Evolutionary conservation across 2,329 filamentous ascomycete species (phyloP), one percentile per base, ranked within the genome.

Genomic region (Akanthomyces muscarius): DNA sequence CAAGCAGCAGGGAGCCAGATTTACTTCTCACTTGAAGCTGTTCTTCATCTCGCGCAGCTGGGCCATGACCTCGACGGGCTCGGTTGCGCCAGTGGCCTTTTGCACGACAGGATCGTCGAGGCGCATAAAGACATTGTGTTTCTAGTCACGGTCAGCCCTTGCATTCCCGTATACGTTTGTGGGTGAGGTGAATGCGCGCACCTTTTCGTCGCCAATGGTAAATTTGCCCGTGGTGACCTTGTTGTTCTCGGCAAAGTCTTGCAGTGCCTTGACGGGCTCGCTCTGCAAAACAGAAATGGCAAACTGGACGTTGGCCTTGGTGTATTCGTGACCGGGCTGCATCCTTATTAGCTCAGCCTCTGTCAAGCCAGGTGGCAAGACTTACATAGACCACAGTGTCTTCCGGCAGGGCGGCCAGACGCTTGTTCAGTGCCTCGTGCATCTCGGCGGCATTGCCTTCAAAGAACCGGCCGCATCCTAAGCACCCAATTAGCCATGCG

Each of bases 41-140:
- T 96, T 93, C 86, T 98, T 99, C 89, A 96, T 88, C 76, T 96
- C 91, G 61, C 95, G 83, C 70, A 98, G 78, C 70, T 88, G 88
- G 38, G 83, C 84, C 90, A 99, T 97, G 18, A 97, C 92, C 56
- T 90, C 86, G 2, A 94, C 81, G 0, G 92, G 89, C 47, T 93
- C 85, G 0, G 85, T 91, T 78, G 92, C 87, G 48, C 92, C 92
- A 0, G 92, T 95, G 13, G 84, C 88, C 77, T 92, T 90, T 72
- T 96, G 91, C 61, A 99, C 88, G 65, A 85, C 85, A 0, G 92
- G 90, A 69, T 97, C 93, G 85, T 89, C 81, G 42, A 96, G 83
- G 68, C 90, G 85, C 95, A 99, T 98, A 72, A 99, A 99, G 1
- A 97, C 91, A 71, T 99, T 99, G 75, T 98, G 92, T 78, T 90